These are phyloP conservation scores for Trichosporon inkin DNA, from an alignment of 1,284 basidiomycete species.

Conservation along the genomic window DNA sequence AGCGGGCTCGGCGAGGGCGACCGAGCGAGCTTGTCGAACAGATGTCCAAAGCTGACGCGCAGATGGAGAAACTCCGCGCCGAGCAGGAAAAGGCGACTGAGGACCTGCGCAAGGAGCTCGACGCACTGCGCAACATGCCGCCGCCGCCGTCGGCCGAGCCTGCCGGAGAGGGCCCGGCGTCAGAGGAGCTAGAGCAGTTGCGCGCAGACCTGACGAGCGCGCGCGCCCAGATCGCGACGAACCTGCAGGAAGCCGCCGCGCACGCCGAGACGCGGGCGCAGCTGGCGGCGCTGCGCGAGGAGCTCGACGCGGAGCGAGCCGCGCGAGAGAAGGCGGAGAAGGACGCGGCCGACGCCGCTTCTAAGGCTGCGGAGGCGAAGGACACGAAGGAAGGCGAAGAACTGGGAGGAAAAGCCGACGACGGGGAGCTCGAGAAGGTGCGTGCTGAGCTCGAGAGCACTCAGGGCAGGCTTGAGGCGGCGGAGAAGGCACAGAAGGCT, in stretches of 20 bases:
- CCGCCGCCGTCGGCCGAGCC: conserved; percentile 13
- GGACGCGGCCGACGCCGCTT: conserved; percentile 22
- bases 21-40: not conserved
- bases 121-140: conserved; percentile 31
- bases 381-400: conserved; percentile 15
- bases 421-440: conserved; percentile 10
- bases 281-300: conserved; percentile 31
- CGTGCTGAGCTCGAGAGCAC: conserved; percentile 15
- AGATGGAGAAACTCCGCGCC: not conserved
- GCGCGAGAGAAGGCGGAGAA: conserved; percentile 12
- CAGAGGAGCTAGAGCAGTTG: conserved; percentile 32
- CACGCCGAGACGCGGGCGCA: conserved; percentile 30
- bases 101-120: conserved; percentile 43
- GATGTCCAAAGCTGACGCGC: not conserved
- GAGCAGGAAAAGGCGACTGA: conserved; percentile 51
- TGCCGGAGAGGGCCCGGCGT: conserved; percentile 18
- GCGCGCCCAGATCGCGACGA: conserved; percentile 24
- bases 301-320: conserved; percentile 26
- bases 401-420: conserved; percentile 7
- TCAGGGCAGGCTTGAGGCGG: not conserved
- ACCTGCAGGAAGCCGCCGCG: conserved; percentile 24
- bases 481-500: not conserved
- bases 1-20: no score
- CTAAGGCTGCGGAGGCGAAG: conserved; percentile 14
- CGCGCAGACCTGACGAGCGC: conserved; percentile 31